A percentile compares a stretch with the other conserved stretches of the same genome.
Evolutionary conservation across 805 yeast species (phyloP).

Genomic region (Millerago galiae): DNA sequence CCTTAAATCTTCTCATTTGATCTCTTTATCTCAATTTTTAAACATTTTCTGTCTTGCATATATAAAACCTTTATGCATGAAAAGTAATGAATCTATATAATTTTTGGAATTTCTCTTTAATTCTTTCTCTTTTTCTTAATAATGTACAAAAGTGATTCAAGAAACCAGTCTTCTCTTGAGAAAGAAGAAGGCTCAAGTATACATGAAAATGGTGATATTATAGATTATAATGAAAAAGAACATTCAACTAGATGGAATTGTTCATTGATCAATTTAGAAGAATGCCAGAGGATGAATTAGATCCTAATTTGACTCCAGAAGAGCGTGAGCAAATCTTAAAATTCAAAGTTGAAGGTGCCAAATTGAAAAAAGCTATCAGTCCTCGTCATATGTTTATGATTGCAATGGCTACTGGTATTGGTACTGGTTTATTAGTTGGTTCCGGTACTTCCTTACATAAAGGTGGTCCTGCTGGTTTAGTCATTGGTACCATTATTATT

Average conservation of each 20-base stretch:
- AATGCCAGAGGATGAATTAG: constrained; percentile 27
- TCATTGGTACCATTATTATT: constrained; percentile 51
- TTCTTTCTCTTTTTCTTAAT: not conserved
- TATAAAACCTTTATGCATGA: too few relatives aligned
- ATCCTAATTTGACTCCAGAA: constrained; percentile 33
- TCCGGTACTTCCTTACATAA: constrained; percentile 40
- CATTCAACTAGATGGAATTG: constrained; percentile 15
- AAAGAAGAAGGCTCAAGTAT: constrained; percentile 19
- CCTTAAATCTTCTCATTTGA: too few relatives aligned
- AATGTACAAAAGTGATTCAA: constrained; percentile 5
- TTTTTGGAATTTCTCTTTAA: too few relatives aligned
- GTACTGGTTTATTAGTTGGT: constrained; percentile 65
- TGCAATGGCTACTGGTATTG: constrained; percentile 79
- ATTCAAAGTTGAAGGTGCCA: constrained; percentile 26
- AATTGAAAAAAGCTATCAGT: constrained; percentile 29
- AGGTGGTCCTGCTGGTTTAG: constrained; percentile 43
- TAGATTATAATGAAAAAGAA: constrained; percentile 3
- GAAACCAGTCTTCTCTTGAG: constrained; percentile 7
- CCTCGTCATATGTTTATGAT: constrained; percentile 66
- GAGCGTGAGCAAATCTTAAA: constrained; percentile 29
- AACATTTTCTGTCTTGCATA: too few relatives aligned
- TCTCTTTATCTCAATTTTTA: too few relatives aligned
- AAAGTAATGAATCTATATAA: too few relatives aligned
- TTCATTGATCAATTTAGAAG: constrained; percentile 29
- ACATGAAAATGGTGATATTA: constrained; percentile 16